A percentile compares a stretch with the other conserved stretches of the same genome.
These are phyloP conservation scores for Phaeosphaeriaceae sp. DNA, from an alignment of 2,329 filamentous ascomycete species.

Conservation along the genomic window DNA sequence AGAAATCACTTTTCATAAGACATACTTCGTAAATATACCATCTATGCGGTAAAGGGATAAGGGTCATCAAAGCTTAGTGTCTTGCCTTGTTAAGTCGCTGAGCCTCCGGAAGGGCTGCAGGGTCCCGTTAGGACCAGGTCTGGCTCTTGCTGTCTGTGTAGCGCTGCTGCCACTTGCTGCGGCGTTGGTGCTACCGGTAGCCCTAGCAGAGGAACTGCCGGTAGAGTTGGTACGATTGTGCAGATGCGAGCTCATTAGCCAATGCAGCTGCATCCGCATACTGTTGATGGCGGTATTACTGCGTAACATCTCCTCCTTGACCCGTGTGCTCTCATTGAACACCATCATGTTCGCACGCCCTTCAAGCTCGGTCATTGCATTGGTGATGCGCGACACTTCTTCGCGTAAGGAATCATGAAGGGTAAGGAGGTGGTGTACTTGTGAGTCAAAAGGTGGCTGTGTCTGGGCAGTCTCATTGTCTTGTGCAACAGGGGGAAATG, in stretches of 20 bases:
- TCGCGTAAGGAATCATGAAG: constrained; percentile 67
- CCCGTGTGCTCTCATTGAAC: constrained; percentile 66
- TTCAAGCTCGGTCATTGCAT: constrained; percentile 64
- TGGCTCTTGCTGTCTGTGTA: constrained; percentile 31
- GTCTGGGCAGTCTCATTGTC: constrained; percentile 28
- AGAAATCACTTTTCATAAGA: constrained; percentile 28
- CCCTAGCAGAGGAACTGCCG: constrained; percentile 31
- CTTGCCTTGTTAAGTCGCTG: constrained; percentile 46
- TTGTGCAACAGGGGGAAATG: constrained; percentile 39
- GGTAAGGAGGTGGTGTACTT: constrained; percentile 64
- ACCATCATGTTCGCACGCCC: constrained; percentile 67
- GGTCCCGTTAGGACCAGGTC: constrained; percentile 30
- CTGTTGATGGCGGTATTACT: constrained; percentile 65
- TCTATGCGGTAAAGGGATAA: neutral
- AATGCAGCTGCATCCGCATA: constrained; percentile 67
- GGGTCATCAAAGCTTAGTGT: constrained; percentile 42
- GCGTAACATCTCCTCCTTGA: constrained; percentile 67
- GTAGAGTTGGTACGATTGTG: constrained; percentile 48
- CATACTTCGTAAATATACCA: constrained; percentile 16
- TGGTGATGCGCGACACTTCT: constrained; percentile 62
- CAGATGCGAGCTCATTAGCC: constrained; percentile 65
- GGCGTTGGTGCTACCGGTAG: constrained; percentile 29
- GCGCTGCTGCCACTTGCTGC: constrained; percentile 29
- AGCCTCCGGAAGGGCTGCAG: constrained; percentile 39
- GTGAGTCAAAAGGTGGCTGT: constrained; percentile 52